A percentile compares a stretch with the other conserved stretches of the same genome.
These are phyloP conservation scores for Umbelopsis sp. DNA, from an alignment of 192 early-diverging fungal genomes.

Conservation along the genomic window DNA sequence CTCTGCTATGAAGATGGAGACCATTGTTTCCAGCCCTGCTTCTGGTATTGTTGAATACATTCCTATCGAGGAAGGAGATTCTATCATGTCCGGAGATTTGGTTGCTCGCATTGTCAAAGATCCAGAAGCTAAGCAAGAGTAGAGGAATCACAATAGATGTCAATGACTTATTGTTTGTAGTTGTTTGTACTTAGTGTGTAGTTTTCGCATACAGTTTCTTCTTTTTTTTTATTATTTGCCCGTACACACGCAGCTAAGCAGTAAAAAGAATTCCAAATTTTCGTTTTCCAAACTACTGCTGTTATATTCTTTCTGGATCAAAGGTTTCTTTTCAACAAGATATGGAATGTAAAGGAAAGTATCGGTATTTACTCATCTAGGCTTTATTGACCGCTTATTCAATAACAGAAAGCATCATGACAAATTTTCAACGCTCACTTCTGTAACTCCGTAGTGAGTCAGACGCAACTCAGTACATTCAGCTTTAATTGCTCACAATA, in stretches of 20 bases:
- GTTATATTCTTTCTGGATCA: neutral
- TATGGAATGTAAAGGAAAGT: too few relatives aligned
- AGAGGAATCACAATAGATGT: neutral
- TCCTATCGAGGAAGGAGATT: slow-evolving; percentile 73
- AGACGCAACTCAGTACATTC: too few relatives aligned
- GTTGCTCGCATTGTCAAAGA: slow-evolving; percentile 70
- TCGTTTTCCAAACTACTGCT: too few relatives aligned
- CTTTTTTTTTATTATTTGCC: neutral
- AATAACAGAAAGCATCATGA: neutral
- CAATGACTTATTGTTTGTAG: neutral
- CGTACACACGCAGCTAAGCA: neutral
- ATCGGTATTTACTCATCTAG: too few relatives aligned
- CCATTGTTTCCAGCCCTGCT: slow-evolving; percentile 80
- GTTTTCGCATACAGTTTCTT: neutral
- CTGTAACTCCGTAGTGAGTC: too few relatives aligned
- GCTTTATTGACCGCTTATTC: neutral
- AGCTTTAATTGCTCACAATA: too few relatives aligned
- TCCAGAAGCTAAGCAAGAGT: slow-evolving; percentile 11
- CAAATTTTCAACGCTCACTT: neutral
- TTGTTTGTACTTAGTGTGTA: neutral
- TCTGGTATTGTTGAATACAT: slow-evolving; percentile 77
- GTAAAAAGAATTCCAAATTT: neutral
- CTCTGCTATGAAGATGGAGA: slow-evolving; percentile 99
- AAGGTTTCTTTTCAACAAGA: neutral
- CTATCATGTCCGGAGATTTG: slow-evolving; percentile 81